Evolutionary conservation across 352 stramenopile genomes (phyloP).

Genomic region (Phytophthora ohioensis): DNA sequence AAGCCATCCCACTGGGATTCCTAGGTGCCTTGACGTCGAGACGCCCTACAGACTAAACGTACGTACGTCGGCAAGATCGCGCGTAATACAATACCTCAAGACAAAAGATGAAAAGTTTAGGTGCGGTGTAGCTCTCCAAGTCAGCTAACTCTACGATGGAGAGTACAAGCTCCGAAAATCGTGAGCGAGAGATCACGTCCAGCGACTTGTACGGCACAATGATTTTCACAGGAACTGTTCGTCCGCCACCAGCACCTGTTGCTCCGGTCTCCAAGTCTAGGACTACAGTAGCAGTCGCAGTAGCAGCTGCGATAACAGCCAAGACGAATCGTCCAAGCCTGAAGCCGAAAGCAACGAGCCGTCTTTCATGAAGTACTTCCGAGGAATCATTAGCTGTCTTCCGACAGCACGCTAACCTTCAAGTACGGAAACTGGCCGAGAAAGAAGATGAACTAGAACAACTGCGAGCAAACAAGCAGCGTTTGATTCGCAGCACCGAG

Average conservation of each 20-base stretch:
- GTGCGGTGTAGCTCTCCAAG: slow-evolving; percentile 25
- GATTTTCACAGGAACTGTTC: slow-evolving; percentile 37
- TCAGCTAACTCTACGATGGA: slow-evolving; percentile 22
- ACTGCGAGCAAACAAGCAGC: slow-evolving; percentile 60
- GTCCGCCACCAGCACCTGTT: slow-evolving; percentile 34
- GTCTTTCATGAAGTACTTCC: slow-evolving; percentile 90
- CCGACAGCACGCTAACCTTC: slow-evolving; percentile 88
- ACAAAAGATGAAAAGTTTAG: slow-evolving; percentile 61
- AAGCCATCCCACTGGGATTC: no score
- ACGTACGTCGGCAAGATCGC: no score
- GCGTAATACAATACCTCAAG: slow-evolving; percentile 52
- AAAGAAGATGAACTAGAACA: slow-evolving; percentile 91
- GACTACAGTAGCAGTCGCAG: slow-evolving; percentile 26
- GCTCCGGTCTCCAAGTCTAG: slow-evolving; percentile 13
- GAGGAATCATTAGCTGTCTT: slow-evolving; percentile 80
- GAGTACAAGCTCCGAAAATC: slow-evolving; percentile 17
- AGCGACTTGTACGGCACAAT: slow-evolving; percentile 74
- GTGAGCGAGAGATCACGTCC: slow-evolving; percentile 50
- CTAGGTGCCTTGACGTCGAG: no score
- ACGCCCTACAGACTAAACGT: no score
- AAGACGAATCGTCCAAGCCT: slow-evolving; percentile 22
- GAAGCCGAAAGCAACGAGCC: slow-evolving; percentile 49
- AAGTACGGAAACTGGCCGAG: slow-evolving; percentile 87
- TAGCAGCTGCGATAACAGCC: slow-evolving; percentile 20
- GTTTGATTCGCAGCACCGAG: slow-evolving; percentile 76